A percentile compares a stretch with the other conserved stretches of the same genome.
phyloP scores from a whole-genome alignment of 2,329 filamentous ascomycete genomes.

The Sordariomycetes sp. region DNA sequence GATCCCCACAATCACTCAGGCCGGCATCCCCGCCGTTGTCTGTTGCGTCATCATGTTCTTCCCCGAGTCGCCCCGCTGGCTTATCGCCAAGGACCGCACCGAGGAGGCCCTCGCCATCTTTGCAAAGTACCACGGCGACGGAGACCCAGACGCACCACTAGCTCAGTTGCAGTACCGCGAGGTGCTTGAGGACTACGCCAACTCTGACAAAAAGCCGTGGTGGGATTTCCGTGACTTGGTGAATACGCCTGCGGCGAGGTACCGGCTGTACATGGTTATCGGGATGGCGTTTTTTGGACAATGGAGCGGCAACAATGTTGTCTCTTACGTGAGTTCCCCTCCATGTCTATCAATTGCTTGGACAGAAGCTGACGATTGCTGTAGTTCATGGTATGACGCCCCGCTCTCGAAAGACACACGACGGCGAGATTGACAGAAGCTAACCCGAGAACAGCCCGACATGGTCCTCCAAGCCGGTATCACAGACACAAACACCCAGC shows the following conservation, averaged over 20 bases:
- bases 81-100: constrained; percentile 48
- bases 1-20: constrained; percentile 16
- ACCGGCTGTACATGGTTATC: constrained; percentile 46
- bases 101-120: constrained; percentile 49
- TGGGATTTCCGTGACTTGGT: constrained; percentile 48
- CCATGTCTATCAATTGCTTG: constrained; percentile 10
- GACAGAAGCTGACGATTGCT: not conserved
- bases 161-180: constrained; percentile 55
- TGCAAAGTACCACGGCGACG: constrained; percentile 50
- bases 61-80: constrained; percentile 54
- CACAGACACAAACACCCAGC: constrained; percentile 16
- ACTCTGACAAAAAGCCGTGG: constrained; percentile 22
- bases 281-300: constrained; percentile 55
- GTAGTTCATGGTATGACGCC: too few species aligned
- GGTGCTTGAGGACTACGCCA: constrained; percentile 49
- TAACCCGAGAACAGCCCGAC: constrained; percentile 16
- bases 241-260: constrained; percentile 48
- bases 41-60: constrained; percentile 29
- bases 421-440: not conserved
- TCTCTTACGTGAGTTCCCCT: constrained; percentile 55
- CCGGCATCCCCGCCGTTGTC: constrained; percentile 9
- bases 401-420: not conserved
- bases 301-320: constrained; percentile 53
- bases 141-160: constrained; percentile 40
- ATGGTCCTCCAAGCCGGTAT: constrained; percentile 28